Percentiles rank a stretch among this genome's conserved stretches.
Evolutionary conservation across 2,329 filamentous ascomycete species (phyloP).

Genomic region (Fusarium ramigenum): DNA sequence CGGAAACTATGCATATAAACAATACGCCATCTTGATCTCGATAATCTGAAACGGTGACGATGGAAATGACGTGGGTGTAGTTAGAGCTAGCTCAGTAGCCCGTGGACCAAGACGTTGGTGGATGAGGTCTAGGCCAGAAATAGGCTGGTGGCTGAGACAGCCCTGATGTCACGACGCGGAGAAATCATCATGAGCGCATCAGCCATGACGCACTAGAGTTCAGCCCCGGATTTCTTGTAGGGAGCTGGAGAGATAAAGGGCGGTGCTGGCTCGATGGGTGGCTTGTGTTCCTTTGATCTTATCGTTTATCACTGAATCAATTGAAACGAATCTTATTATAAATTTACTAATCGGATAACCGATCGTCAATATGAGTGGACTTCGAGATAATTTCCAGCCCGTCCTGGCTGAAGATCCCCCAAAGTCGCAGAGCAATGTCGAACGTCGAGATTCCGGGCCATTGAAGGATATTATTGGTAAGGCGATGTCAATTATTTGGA

Average conservation of each 20-base stretch:
- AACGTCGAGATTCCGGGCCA: constrained; percentile 12
- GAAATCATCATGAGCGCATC: constrained; percentile 25
- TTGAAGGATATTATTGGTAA: constrained; percentile 35
- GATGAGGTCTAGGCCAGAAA: background rate
- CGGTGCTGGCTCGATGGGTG: constrained; percentile 1
- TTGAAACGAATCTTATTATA: background rate
- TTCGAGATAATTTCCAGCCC: constrained; percentile 9
- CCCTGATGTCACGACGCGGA: constrained; percentile 18
- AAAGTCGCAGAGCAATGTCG: background rate
- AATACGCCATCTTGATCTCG: constrained; percentile 1
- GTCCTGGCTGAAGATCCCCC: background rate
- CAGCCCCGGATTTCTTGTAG: background rate
- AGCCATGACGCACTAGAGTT: constrained; percentile 22
- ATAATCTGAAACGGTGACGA: constrained; percentile 19
- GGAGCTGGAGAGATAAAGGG: background rate
- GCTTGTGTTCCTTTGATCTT: background rate
- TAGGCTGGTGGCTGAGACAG: constrained; percentile 6
- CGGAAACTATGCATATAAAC: background rate
- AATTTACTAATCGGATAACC: background rate
- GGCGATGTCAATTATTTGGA: rapidly evolving
- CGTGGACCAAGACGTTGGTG: background rate
- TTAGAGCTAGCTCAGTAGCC: background rate
- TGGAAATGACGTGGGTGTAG: constrained; percentile 22
- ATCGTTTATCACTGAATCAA: background rate
- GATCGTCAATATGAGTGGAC: constrained; percentile 15